Conservation (phyloP, 1,139 yeast species). For the Blastobotrys apis region DNA sequence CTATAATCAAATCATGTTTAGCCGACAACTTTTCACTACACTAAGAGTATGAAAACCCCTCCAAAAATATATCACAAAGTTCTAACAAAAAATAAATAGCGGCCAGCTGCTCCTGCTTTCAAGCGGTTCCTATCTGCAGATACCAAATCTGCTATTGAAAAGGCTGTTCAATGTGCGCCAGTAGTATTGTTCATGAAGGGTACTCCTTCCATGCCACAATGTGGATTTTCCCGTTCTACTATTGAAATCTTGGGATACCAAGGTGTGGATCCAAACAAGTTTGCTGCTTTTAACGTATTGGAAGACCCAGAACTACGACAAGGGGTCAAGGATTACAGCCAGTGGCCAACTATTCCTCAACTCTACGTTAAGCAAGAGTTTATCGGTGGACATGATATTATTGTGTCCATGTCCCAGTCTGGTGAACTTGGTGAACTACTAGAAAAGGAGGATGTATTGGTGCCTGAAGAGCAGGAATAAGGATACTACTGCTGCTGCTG, state of each 20-base stretch:
- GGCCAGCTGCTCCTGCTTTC: not conserved
- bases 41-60: slow-evolving; percentile 10
- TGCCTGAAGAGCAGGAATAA: slow-evolving; percentile 62
- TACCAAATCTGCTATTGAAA: slow-evolving; percentile 74
- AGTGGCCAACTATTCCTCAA: slow-evolving; percentile 90
- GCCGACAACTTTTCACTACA: slow-evolving; percentile 10
- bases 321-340: slow-evolving; percentile 91
- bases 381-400: slow-evolving; percentile 95
- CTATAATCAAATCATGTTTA: slow-evolving; percentile 6
- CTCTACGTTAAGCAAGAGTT: slow-evolving; percentile 64
- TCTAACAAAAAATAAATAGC: not conserved
- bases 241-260: slow-evolving; percentile 91
- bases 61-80: not conserved
- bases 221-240: slow-evolving; percentile 96
- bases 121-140: slow-evolving; percentile 68
- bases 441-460: slow-evolving; percentile 72
- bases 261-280: slow-evolving; percentile 93
- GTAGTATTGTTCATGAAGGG: slow-evolving; percentile 73
- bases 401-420: slow-evolving; percentile 82
- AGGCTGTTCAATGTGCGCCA: slow-evolving; percentile 82
- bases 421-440: slow-evolving; percentile 89
- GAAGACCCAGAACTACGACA: slow-evolving; percentile 89
- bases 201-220: slow-evolving; percentile 96
- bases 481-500: too few species aligned
- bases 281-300: slow-evolving; percentile 94